Conservation (phyloP, 2,329 filamentous ascomycete genomes). For the Ophiosphaerella herpotricha region DNA sequence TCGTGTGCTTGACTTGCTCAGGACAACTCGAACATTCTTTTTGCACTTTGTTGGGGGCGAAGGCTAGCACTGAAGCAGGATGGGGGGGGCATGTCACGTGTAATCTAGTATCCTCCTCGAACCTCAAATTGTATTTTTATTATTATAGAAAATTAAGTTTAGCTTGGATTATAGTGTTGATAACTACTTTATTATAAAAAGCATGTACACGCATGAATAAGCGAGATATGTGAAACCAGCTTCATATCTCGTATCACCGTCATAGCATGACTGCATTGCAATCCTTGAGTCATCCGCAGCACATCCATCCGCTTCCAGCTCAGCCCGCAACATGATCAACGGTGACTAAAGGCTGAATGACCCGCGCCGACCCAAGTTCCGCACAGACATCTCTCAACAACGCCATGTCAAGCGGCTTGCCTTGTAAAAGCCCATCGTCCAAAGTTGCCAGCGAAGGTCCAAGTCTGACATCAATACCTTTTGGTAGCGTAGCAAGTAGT, state of each 20-base stretch:
- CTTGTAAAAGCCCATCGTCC: slow-evolving; percentile 23
- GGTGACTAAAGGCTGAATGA: background rate
- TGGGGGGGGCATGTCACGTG: no score
- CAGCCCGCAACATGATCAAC: no score
- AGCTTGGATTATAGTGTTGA: no score
- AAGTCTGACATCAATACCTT: slow-evolving; percentile 21
- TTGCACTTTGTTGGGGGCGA: background rate
- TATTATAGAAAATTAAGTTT: no score
- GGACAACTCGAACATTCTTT: slow-evolving; percentile 14
- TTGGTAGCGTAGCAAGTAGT: slow-evolving; percentile 25
- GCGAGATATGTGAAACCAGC: background rate
- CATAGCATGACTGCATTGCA: no score
- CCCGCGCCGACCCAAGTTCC: slow-evolving; percentile 9
- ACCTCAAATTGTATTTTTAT: no score
- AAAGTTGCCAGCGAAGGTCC: slow-evolving; percentile 13
- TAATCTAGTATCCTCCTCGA: no score
- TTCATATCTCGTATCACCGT: no score
- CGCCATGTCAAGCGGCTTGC: slow-evolving; percentile 8
- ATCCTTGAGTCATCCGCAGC: no score
- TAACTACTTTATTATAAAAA: no score
- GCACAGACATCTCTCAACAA: slow-evolving; percentile 29
- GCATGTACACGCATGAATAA: background rate
- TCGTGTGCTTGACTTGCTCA: slow-evolving; percentile 15
- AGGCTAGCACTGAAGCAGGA: no score
- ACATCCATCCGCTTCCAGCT: no score